phyloP scores from a whole-genome alignment of 352 stramenopile genomes.

The Pythium volutum region DNA sequence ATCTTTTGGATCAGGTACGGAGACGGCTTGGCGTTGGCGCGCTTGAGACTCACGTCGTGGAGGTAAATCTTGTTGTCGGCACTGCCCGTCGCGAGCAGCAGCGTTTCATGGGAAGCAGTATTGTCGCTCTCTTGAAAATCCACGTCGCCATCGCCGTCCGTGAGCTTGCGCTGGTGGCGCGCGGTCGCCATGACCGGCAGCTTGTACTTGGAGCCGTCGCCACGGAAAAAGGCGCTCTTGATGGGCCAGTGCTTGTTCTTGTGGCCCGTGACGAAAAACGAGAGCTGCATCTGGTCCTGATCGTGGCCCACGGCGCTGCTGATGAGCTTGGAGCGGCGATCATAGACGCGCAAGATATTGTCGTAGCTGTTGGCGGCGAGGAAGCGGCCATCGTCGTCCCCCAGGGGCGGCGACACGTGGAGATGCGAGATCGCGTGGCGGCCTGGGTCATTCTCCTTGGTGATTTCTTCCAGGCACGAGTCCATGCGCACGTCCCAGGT shows the following conservation, averaged over 20 bases:
- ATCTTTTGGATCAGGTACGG: slow-evolving; percentile 81
- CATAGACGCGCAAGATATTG: slow-evolving; percentile 88
- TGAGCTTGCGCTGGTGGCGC: slow-evolving; percentile 66
- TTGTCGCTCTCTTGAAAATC: slow-evolving; percentile 19
- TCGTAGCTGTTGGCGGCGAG: slow-evolving; percentile 87
- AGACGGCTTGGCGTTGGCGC: slow-evolving; percentile 38
- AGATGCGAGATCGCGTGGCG: slow-evolving; percentile 82
- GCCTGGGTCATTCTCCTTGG: slow-evolving; percentile 70
- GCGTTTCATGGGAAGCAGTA: slow-evolving; percentile 46
- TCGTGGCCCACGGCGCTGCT: slow-evolving; percentile 66
- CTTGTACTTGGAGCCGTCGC: slow-evolving; percentile 87
- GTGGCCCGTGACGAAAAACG: slow-evolving; percentile 75
- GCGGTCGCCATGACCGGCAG: slow-evolving; percentile 57
- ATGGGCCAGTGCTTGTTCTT: slow-evolving; percentile 92
- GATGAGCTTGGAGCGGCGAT: slow-evolving; percentile 80
- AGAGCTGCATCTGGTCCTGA: slow-evolving; percentile 58
- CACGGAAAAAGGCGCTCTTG: slow-evolving; percentile 87
- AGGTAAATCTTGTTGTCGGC: slow-evolving; percentile 88
- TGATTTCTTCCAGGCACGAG: slow-evolving; percentile 72
- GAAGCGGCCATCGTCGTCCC: slow-evolving; percentile 77
- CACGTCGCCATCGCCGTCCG: slow-evolving; percentile 63
- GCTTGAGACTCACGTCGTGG: slow-evolving; percentile 74
- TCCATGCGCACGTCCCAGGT: slow-evolving; percentile 86
- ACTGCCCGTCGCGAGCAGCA: slow-evolving; percentile 83
- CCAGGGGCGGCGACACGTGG: slow-evolving; percentile 62